phyloP scores from a whole-genome alignment of 2,329 filamentous ascomycete genomes.

The Ophiognomonia clavigignenti-juglandacearum region DNA sequence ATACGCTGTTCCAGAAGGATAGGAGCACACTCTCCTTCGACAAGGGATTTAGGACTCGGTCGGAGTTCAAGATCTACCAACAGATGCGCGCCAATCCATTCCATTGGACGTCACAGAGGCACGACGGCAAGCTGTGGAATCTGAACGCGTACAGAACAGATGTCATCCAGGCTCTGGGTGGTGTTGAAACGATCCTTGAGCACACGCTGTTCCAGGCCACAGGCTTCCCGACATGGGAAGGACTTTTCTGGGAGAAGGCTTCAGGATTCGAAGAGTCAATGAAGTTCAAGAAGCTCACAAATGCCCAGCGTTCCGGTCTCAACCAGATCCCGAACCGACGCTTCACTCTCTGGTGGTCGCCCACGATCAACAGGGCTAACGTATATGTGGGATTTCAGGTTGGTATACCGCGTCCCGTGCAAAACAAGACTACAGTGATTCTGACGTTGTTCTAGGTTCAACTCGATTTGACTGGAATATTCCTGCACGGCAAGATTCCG shows the following conservation, averaged over 20 bases:
- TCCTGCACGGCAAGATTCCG: conserved; percentile 97
- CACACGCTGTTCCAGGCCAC: conserved; percentile 97
- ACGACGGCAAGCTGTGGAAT: conserved; percentile 87
- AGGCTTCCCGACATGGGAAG: conserved; percentile 95
- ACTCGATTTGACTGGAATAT: conserved; percentile 94
- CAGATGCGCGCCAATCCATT: conserved; percentile 99
- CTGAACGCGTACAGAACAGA: conserved; percentile 93
- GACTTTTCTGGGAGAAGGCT: conserved; percentile 72
- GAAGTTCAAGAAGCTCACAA: conserved; percentile 99
- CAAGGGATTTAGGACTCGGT: conserved; percentile 92
- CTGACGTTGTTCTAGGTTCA: too few species aligned
- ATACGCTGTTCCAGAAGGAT: conserved; percentile 98
- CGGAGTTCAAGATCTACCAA: conserved; percentile 98
- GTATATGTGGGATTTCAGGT: conserved; percentile 99
- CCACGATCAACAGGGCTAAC: conserved; percentile 64
- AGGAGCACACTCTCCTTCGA: conserved; percentile 95
- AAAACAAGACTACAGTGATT: too few species aligned
- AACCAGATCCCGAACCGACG: conserved; percentile 99
- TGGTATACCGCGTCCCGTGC: too few species aligned
- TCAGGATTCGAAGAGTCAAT: conserved; percentile 47
- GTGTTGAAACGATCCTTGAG: conserved; percentile 86
- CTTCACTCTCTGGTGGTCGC: conserved; percentile 97
- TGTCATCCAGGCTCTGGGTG: conserved; percentile 91
- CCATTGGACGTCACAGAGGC: conserved; percentile 59
- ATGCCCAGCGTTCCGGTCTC: conserved; percentile 91